phyloP scores from a whole-genome alignment of 495 filamentous ascomycete genomes.

The Aspergillus olivimuriae region DNA sequence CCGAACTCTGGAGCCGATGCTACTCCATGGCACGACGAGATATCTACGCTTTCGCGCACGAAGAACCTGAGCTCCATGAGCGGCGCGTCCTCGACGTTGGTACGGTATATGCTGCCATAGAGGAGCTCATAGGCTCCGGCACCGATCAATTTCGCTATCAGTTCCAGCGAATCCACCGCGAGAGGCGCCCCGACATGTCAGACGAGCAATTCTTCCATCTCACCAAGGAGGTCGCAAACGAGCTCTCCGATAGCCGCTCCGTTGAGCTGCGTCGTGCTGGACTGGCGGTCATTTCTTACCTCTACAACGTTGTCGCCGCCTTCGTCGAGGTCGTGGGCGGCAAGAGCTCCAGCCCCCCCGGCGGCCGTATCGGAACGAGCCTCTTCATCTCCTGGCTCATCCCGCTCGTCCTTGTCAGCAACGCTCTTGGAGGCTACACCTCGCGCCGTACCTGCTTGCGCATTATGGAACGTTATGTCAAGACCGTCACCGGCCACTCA shows the following conservation, averaged over 20 bases:
- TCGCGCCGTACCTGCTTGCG: neutral
- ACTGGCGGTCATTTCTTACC: neutral
- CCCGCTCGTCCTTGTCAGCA: neutral
- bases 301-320: constrained; percentile 2
- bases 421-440: neutral
- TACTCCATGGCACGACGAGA: neutral
- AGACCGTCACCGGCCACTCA: neutral
- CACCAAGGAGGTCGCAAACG: neutral
- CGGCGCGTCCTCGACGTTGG: neutral
- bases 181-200: neutral
- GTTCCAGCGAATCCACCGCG: neutral
- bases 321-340: constrained; percentile 1
- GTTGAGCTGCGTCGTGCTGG: neutral
- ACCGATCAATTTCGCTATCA: neutral
- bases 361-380: neutral
- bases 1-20: neutral
- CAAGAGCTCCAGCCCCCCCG: neutral
- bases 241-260: neutral
- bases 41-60: neutral
- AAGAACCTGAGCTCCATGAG: neutral
- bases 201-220: neutral
- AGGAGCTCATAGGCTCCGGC: neutral
- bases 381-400: constrained; percentile 1
- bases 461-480: neutral
- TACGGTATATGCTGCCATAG: neutral